Percentiles rank a stretch among this genome's conserved stretches.
Evolutionary conservation across 352 stramenopile genomes (phyloP).

Genomic region (Pythium myriotylum): DNA sequence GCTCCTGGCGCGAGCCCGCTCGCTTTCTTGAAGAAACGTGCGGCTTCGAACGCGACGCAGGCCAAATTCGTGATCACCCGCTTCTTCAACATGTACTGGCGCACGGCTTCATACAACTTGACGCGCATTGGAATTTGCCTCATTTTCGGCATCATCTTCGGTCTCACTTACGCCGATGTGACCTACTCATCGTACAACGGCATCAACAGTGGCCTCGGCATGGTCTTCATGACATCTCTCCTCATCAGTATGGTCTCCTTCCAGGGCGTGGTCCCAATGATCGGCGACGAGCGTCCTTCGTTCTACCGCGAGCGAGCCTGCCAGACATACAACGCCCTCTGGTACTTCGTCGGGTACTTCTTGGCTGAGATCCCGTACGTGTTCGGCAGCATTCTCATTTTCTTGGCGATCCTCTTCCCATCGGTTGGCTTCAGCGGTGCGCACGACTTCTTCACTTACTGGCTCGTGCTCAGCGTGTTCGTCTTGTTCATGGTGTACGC

Average conservation of each 20-base stretch:
- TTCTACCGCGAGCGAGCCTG: conserved; percentile 93
- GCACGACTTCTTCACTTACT: conserved; percentile 24
- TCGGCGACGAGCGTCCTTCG: conserved; percentile 68
- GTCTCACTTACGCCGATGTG: conserved; percentile 37
- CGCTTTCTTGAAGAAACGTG: conserved; percentile 23
- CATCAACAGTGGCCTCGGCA: conserved; percentile 42
- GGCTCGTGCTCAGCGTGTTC: conserved; percentile 23
- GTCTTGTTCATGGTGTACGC: conserved; percentile 32
- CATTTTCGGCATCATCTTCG: conserved; percentile 67
- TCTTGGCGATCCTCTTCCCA: conserved; percentile 35
- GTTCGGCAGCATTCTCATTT: conserved; percentile 23
- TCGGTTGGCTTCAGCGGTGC: conserved; percentile 31
- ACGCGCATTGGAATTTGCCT: conserved; percentile 48
- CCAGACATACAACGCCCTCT: conserved; percentile 86
- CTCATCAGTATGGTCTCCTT: conserved; percentile 71
- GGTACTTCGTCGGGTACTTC: conserved; percentile 73
- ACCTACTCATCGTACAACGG: conserved; percentile 32
- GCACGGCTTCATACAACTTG: conserved; percentile 70
- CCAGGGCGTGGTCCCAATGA: conserved; percentile 57
- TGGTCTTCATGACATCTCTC: conserved; percentile 68
- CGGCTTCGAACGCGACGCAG: conserved; percentile 7
- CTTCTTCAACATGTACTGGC: conserved; percentile 55
- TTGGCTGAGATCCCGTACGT: conserved; percentile 61
- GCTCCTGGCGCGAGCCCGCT: conserved; percentile 1
- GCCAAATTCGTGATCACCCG: conserved; percentile 27